Base-by-base conservation (phyloP, 2,329 filamentous ascomycete genomes). In the Botrytis fragariae region DNA sequence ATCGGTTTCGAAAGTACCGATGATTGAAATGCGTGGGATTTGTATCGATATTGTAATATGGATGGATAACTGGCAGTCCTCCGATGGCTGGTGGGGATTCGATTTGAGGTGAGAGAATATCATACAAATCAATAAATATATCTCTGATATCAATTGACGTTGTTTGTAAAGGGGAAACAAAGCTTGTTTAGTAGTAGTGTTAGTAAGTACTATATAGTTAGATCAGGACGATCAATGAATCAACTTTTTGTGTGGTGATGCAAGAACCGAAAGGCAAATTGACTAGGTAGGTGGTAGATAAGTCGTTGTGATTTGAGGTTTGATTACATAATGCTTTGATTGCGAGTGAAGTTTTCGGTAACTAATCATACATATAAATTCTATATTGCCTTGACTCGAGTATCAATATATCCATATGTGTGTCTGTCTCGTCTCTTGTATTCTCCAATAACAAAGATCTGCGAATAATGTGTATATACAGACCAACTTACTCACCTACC, bases 1-100 rank as follows among this genome's bases (percentile, higher is more conserved):
- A 57, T 63, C 37, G 61, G 61, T 39, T 44, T 42, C n/a, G 37
- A 44, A 42, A 42, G 61, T 63, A 63, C 61, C 61, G 61, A n/a
- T 63, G 39, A 3, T 39, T 63, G 51, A 57, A 57, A 57, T 57
- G 51, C 51, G 51, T 57, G 39, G 39, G 61, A n/a, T 10, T 22
- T 32, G 39, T 8, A 62, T 62, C 22, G 60, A 62, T 62, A 62
- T 62, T 62, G 60, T 18, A 39, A 37, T 42, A 18, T 62, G 60
- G 60, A n/a, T 42, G 25, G 35, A 42, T n/a, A n/a, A 62, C 7
- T 62, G 60, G 51, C n/a, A 16, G 51, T 54, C 51, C 10, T 54
- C 12, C 51, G 25, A 54, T 29, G 51, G 51, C 25, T 16, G 51
- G 51, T 57, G n/a, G n/a, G 51, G 14, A 57, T 57, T 57, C 6